These are phyloP conservation scores for Nakazawaea holstii DNA, from an alignment of 805 yeast genomes.

Conservation along the genomic window DNA sequence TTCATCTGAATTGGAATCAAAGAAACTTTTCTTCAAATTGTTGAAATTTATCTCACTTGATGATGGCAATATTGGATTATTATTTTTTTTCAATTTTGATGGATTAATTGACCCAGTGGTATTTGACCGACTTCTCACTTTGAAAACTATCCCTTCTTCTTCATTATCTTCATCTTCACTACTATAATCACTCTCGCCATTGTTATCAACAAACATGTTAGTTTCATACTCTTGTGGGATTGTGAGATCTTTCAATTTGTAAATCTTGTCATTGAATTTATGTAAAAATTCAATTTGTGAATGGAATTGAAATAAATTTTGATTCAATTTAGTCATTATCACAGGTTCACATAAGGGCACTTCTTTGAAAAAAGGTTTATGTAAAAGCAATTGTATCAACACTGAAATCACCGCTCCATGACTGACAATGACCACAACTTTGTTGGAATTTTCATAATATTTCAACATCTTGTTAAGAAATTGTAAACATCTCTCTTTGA, in stretches of 20 bases:
- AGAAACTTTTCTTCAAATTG: neutral
- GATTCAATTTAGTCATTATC: slow-evolving; percentile 1
- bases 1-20: neutral
- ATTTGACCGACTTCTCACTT: slow-evolving; percentile 5
- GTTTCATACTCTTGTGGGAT: slow-evolving; percentile 9
- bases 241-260: slow-evolving; percentile 4
- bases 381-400: slow-evolving; percentile 30
- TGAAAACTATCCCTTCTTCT: slow-evolving; percentile 8
- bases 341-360: slow-evolving; percentile 32
- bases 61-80: neutral
- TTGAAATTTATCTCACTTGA: slow-evolving; percentile 6
- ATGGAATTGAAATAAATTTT: slow-evolving; percentile 7
- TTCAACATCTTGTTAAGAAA: slow-evolving; percentile 29
- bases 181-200: slow-evolving; percentile 3
- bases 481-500: slow-evolving; percentile 28
- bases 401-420: slow-evolving; percentile 41
- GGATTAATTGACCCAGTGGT: slow-evolving; percentile 10
- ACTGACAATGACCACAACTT: slow-evolving; percentile 29
- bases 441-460: slow-evolving; percentile 25
- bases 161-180: slow-evolving; percentile 1
- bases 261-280: slow-evolving; percentile 2
- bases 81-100: neutral
- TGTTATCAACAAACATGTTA: slow-evolving; percentile 5
- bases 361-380: slow-evolving; percentile 32
- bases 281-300: neutral